Evolutionary conservation across 371 early-diverging fungal genomes (phyloP), one percentile per base, ranked within the genome.

Genomic region (Mortierella sp.): DNA sequence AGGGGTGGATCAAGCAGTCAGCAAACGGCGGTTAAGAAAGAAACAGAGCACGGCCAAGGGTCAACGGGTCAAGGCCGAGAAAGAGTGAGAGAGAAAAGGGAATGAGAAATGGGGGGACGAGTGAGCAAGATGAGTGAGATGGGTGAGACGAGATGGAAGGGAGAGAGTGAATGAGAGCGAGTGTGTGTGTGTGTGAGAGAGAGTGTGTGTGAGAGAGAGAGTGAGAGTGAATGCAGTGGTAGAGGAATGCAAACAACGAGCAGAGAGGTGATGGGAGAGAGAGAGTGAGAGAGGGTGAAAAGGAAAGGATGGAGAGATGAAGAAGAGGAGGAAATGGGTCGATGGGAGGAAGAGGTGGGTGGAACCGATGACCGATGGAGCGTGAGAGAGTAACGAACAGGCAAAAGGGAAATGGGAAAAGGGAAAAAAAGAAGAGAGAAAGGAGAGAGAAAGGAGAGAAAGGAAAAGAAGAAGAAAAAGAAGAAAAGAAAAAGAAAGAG

Each of bases 401-500:
- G 23, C 21, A 9, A 19, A 23, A 65, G 47, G 19, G 21, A 30
- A 43, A 16, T 11, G 23, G 7, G 9, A 37, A 30, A 57, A 48
- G 25, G 29, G 50, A 48, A 58, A 50, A 58, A 30, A 48, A 19
- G n/a, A 23, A 52, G 7, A 11, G 15, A 30, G 43, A 29, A 7
- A 25, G 53, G 30, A 58, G 48, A 28, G 25, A 45, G 43, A 58
- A 29, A 11, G 23, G 15, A 46, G 16, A 7, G 37, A 21, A n/a
- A 29, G n/a, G 48, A 44, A 43, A 45, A 60, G 7, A 60, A 64
- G 23, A n/a, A 26, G 37, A 43, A 48, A 62, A 46, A 64, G 0
- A 66, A 46, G 23, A 44, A 7, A 46, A 46, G 26, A 52, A 12
- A 45, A 19, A 29, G 11, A 51, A 6, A 58, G 29, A 3, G 29